A percentile compares a stretch with the other conserved stretches of the same genome.
Evolutionary conservation across 2,329 filamentous ascomycete species (phyloP).

Genomic region (Nectriaceae sp.): DNA sequence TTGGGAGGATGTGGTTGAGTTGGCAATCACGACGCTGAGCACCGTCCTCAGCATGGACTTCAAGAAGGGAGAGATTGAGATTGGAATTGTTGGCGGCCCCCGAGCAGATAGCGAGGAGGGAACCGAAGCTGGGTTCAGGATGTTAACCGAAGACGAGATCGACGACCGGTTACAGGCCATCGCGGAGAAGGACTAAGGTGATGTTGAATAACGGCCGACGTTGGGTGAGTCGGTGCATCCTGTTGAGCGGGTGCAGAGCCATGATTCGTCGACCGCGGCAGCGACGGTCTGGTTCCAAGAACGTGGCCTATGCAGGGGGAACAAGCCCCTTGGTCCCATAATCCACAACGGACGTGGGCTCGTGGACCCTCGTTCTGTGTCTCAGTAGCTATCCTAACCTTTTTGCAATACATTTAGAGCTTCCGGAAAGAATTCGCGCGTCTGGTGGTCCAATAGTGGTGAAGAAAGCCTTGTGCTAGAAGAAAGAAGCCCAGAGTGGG

Average conservation of each 20-base stretch:
- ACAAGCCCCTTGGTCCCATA: slow-evolving; percentile 4
- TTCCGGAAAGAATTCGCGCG: slow-evolving; percentile 25
- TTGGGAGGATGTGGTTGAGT: slow-evolving; percentile 97
- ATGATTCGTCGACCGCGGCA: slow-evolving; percentile 22
- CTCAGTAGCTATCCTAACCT: slow-evolving; percentile 26
- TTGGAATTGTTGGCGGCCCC: slow-evolving; percentile 93
- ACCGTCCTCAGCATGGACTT: slow-evolving; percentile 98
- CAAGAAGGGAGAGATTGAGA: slow-evolving; percentile 98
- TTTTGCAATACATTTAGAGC: slow-evolving; percentile 30
- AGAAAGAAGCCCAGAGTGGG: slow-evolving; percentile 3
- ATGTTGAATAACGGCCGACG: slow-evolving; percentile 16
- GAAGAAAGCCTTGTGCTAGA: slow-evolving; percentile 28
- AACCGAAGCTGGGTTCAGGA: slow-evolving; percentile 77
- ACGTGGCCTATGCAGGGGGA: slow-evolving; percentile 26
- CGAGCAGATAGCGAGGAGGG: slow-evolving; percentile 80
- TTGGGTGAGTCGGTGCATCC: slow-evolving; percentile 12
- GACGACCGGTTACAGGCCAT: slow-evolving; percentile 98
- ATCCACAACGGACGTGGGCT: neutral
- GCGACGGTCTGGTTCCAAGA: slow-evolving; percentile 18
- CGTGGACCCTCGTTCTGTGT: slow-evolving; percentile 21
- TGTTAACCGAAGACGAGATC: slow-evolving; percentile 95
- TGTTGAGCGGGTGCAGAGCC: slow-evolving; percentile 9
- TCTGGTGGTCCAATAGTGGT: slow-evolving; percentile 28
- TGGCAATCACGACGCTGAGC: slow-evolving; percentile 93
- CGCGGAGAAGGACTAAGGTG: slow-evolving; percentile 89